Conservation (phyloP, 192 early-diverging fungal species). For the Diversispora epigaea region DNA sequence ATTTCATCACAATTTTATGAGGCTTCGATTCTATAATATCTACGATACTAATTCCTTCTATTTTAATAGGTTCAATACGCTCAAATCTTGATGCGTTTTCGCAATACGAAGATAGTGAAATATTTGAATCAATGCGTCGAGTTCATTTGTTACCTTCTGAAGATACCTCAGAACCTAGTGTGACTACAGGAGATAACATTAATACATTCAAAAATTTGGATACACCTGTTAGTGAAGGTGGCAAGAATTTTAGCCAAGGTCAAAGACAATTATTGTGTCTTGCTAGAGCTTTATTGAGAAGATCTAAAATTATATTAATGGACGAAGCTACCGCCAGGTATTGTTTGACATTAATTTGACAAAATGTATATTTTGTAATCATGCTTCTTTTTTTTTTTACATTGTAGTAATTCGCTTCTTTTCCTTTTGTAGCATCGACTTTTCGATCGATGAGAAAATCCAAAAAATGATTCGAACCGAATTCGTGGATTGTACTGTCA, state of each 20-base stretch:
- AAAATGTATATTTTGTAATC: background rate
- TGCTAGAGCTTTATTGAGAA: slow-evolving; percentile 75
- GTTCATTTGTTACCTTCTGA: slow-evolving; percentile 54
- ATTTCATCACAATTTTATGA: background rate
- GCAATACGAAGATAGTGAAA: slow-evolving; percentile 58
- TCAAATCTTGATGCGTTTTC: slow-evolving; percentile 80
- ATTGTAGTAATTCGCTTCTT: background rate
- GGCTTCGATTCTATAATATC: no score
- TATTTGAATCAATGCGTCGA: slow-evolving; percentile 69
- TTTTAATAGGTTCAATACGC: slow-evolving; percentile 57
- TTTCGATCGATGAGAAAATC: slow-evolving; percentile 83
- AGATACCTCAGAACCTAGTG: slow-evolving; percentile 29
- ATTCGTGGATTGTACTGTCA: slow-evolving; percentile 75
- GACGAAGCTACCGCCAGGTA: slow-evolving; percentile 52
- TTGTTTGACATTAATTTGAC: background rate
- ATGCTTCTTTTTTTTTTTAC: background rate
- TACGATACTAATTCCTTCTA: background rate
- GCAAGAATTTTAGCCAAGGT: slow-evolving; percentile 78
- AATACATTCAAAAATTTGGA: slow-evolving; percentile 53
- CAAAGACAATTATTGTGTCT: slow-evolving; percentile 85
- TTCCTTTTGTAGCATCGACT: slow-evolving; percentile 78
- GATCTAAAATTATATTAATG: slow-evolving; percentile 55
- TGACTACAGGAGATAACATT: slow-evolving; percentile 30
- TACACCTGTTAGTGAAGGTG: slow-evolving; percentile 63
- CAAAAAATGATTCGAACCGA: slow-evolving; percentile 82